A percentile compares a stretch with the other conserved stretches of the same genome.
phyloP scores from a whole-genome alignment of 345 rosid species.

The Brassica napus region DNA sequence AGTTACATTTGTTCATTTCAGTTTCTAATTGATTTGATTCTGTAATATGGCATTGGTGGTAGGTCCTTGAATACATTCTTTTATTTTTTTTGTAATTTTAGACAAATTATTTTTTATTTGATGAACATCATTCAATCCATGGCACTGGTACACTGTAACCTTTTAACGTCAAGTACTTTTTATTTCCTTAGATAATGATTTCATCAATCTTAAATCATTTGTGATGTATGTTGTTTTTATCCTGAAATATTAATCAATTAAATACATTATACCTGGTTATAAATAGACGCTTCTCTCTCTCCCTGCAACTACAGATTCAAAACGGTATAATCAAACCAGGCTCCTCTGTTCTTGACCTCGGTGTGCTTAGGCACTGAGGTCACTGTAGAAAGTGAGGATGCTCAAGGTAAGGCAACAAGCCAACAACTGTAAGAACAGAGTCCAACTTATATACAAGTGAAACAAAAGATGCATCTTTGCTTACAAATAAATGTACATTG shows the following conservation, averaged over 20 bases:
- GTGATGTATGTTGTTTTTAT: background rate
- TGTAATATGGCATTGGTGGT: slow-evolving; percentile 27
- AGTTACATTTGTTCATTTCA: slow-evolving; percentile 22
- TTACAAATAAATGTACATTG: background rate
- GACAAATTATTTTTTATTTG: no score
- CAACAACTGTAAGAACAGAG: background rate
- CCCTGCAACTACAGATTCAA: slow-evolving; percentile 60
- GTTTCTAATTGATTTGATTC: slow-evolving; percentile 27
- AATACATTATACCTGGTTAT: background rate
- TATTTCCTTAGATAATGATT: background rate
- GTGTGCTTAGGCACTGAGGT: no score
- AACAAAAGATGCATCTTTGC: background rate
- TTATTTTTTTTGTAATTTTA: slow-evolving; percentile 20
- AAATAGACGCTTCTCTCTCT: background rate
- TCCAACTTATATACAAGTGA: background rate
- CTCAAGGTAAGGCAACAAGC: slow-evolving; percentile 49
- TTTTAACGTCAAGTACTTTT: no score
- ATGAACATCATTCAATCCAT: no score
- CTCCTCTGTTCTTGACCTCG: no score
- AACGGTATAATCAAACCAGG: slow-evolving; percentile 70
- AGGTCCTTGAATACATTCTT: slow-evolving; percentile 10
- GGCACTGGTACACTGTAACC: no score
- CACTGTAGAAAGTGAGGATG: slow-evolving; percentile 79
- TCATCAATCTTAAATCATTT: background rate
- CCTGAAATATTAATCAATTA: background rate